A percentile compares a stretch with the other conserved stretches of the same genome.
phyloP scores from a whole-genome alignment of 306 rosid genomes.

The Ochetophila trinervis region DNA sequence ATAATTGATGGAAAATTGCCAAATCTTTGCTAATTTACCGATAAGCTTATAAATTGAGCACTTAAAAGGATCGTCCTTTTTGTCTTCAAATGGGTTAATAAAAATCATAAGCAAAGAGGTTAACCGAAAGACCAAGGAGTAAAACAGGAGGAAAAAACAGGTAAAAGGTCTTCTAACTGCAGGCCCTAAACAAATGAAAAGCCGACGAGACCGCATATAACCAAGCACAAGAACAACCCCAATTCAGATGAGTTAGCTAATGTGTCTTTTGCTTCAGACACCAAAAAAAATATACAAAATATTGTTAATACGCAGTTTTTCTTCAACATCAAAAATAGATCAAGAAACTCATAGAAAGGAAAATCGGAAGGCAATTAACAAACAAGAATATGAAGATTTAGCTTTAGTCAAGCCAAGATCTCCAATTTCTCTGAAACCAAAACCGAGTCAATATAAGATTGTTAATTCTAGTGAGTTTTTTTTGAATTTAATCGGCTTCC shows the following conservation, averaged over 20 bases:
- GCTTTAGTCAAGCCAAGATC: constrained; percentile 2
- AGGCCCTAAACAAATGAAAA: neutral
- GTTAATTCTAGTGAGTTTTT: neutral
- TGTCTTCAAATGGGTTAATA: neutral
- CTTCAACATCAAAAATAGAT: neutral
- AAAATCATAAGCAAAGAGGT: neutral
- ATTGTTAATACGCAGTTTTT: neutral
- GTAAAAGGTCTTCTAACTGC: neutral
- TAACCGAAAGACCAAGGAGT: neutral
- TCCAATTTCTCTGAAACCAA: constrained; percentile 1
- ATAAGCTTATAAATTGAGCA: neutral
- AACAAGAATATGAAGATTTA: neutral
- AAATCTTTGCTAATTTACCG: neutral
- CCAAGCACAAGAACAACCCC: neutral
- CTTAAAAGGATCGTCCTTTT: neutral
- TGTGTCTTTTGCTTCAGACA: neutral
- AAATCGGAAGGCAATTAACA: neutral
- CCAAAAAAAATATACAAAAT: neutral
- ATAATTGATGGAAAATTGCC: neutral
- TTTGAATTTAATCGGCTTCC: neutral
- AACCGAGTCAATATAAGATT: constrained; percentile 19
- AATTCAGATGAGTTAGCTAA: neutral
- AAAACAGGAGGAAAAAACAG: too few species aligned
- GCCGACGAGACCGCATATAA: neutral
- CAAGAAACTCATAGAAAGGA: neutral